Percentiles rank a stretch among this genome's conserved stretches.
Evolutionary conservation across 2,329 filamentous ascomycete genomes (phyloP).

Genomic region (Davidsoniella eucalypti): DNA sequence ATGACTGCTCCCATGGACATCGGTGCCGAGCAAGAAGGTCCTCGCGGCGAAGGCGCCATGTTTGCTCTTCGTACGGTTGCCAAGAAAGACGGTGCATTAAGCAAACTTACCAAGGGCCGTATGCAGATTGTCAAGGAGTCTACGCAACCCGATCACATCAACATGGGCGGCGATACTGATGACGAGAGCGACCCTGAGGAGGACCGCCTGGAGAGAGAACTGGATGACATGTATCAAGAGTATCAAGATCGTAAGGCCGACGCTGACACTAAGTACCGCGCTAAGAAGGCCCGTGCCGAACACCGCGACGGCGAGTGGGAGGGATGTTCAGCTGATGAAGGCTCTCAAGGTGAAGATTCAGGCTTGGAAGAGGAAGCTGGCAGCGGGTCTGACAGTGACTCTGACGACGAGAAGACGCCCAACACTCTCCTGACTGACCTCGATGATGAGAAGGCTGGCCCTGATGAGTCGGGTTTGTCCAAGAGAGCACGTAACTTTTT

Average conservation of each 20-base stretch:
- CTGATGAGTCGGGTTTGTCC: constrained; percentile 37
- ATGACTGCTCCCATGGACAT: constrained; percentile 96
- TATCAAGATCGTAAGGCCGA: constrained; percentile 70
- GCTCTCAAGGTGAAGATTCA: constrained; percentile 37
- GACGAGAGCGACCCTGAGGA: constrained; percentile 60
- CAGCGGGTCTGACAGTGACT: constrained; percentile 15
- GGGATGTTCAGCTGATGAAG: constrained; percentile 59
- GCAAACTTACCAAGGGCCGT: constrained; percentile 50
- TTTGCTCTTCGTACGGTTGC: constrained; percentile 75
- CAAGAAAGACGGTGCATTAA: constrained; percentile 46
- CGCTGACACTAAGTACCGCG: constrained; percentile 70
- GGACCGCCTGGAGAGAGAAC: constrained; percentile 65
- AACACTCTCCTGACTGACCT: constrained; percentile 23
- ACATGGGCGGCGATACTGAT: constrained; percentile 42
- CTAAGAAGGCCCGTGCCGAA: constrained; percentile 73
- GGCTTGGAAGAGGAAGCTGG: constrained; percentile 37
- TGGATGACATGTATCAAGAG: constrained; percentile 74
- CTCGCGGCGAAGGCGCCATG: constrained; percentile 64
- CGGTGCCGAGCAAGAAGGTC: constrained; percentile 72
- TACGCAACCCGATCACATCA: constrained; percentile 32
- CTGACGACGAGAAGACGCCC: constrained; percentile 19
- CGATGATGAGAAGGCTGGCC: constrained; percentile 24
- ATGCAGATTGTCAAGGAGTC: constrained; percentile 53
- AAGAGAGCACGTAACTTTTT: constrained; percentile 81
- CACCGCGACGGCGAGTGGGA: constrained; percentile 83